These are phyloP conservation scores for Trametes elegans DNA, from an alignment of 768 basidiomycete genomes.

Conservation along the genomic window DNA sequence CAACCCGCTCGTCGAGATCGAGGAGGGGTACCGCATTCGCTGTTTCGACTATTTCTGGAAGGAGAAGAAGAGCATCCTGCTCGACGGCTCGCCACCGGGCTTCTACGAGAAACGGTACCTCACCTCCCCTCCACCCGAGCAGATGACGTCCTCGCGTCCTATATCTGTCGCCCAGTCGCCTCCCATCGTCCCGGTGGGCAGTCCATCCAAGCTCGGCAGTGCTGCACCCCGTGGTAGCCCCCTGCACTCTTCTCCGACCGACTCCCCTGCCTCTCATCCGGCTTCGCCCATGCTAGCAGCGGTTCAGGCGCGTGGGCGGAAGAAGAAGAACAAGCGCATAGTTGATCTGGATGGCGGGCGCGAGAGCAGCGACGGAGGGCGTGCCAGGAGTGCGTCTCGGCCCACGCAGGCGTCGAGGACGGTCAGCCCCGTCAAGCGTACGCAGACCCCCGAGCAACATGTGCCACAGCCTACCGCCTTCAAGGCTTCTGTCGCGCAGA, in stretches of 20 bases:
- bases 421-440: slow-evolving; percentile 18
- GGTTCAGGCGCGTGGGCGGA: slow-evolving; percentile 43
- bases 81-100: slow-evolving; percentile 73
- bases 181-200: slow-evolving; percentile 57
- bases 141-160: slow-evolving; percentile 50
- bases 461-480: neutral
- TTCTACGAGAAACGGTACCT: slow-evolving; percentile 70
- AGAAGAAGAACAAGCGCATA: slow-evolving; percentile 70
- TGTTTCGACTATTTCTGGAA: slow-evolving; percentile 85
- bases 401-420: slow-evolving; percentile 13
- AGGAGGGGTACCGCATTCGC: slow-evolving; percentile 66
- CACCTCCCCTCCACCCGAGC: slow-evolving; percentile 45
- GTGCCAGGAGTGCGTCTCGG: slow-evolving; percentile 24
- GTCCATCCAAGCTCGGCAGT: slow-evolving; percentile 15
- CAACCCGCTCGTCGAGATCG: slow-evolving; percentile 75
- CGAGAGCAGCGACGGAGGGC: slow-evolving; percentile 33
- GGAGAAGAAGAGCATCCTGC: slow-evolving; percentile 73
- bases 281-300: slow-evolving; percentile 46
- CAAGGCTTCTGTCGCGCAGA: neutral
- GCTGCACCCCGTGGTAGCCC: slow-evolving; percentile 21
- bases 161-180: slow-evolving; percentile 54
- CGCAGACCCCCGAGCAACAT: slow-evolving; percentile 1
- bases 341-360: slow-evolving; percentile 68
- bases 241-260: slow-evolving; percentile 27
- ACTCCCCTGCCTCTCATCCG: slow-evolving; percentile 40